Evolutionary conservation across 495 filamentous ascomycete species (phyloP).

Genomic region (Penicillium simplicissimum): DNA sequence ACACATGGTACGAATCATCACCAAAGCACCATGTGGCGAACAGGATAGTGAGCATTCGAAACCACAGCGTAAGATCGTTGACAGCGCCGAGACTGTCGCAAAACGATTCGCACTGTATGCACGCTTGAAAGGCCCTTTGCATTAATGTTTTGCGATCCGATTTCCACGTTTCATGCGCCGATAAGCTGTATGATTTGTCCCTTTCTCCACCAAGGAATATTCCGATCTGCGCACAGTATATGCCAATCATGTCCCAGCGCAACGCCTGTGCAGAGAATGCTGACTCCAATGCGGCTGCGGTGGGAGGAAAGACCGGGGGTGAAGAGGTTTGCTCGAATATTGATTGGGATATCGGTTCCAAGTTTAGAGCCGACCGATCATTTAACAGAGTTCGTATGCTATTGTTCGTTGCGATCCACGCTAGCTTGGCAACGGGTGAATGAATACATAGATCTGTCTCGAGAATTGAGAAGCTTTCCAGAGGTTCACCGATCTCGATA

Average conservation of each 20-base stretch:
- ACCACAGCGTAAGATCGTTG: constrained; percentile 14
- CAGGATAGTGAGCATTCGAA: not conserved
- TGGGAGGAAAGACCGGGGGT: not conserved
- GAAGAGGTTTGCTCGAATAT: not conserved
- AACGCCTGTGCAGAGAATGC: not conserved
- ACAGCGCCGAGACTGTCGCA: constrained; percentile 10
- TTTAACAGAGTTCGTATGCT: not conserved
- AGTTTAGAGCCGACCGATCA: not conserved
- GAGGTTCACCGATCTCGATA: not conserved
- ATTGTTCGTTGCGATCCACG: not conserved
- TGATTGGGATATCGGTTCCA: not conserved
- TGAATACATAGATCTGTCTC: not conserved
- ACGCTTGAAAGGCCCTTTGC: constrained; percentile 10
- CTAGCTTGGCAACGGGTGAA: not conserved
- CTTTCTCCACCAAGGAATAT: constrained; percentile 11
- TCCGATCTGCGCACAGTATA: constrained; percentile 12
- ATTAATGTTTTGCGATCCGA: constrained; percentile 13
- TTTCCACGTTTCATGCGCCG: constrained; percentile 9
- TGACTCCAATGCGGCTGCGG: not conserved
- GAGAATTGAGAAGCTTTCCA: not conserved
- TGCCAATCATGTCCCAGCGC: constrained; percentile 12
- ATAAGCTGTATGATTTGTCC: constrained; percentile 4
- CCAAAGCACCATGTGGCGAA: constrained; percentile 16
- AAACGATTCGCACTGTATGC: constrained; percentile 15
- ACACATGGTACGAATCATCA: constrained; percentile 14